These are phyloP conservation scores for Diaporthe sp. DNA, from an alignment of 2,329 filamentous ascomycete genomes.

Conservation along the genomic window DNA sequence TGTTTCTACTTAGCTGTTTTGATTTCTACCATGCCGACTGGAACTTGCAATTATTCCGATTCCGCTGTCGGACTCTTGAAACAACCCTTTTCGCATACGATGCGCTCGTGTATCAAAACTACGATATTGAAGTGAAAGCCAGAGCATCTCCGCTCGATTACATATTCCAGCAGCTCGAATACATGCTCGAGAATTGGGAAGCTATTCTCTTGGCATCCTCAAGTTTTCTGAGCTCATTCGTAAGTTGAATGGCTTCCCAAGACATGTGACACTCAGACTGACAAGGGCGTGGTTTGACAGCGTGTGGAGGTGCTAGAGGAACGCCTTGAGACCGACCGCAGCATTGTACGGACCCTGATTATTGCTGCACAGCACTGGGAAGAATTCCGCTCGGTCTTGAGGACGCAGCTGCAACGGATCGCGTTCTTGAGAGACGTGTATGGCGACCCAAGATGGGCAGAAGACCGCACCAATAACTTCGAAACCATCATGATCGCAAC, in stretches of 20 bases:
- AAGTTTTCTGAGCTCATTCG: not conserved
- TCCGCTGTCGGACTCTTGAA: slow-evolving; percentile 9
- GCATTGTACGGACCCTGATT: not conserved
- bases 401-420: not conserved
- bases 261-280: not conserved
- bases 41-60: slow-evolving; percentile 5
- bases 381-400: not conserved
- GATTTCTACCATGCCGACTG: not conserved
- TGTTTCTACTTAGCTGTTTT: not conserved
- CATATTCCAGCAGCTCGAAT: slow-evolving; percentile 1
- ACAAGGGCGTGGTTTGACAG: not conserved
- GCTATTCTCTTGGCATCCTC: not conserved
- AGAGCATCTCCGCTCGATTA: not conserved
- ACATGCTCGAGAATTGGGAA: slow-evolving; percentile 5
- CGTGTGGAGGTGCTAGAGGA: not conserved
- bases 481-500: not conserved
- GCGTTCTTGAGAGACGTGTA: not conserved
- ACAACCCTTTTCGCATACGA: slow-evolving; percentile 3
- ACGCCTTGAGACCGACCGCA: not conserved
- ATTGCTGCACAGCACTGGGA: slow-evolving; percentile 5
- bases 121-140: not conserved
- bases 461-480: slow-evolving; percentile 1
- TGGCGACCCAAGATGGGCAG: not conserved
- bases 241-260: not conserved
- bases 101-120: not conserved